These are phyloP conservation scores for Stephanodiscus minutulus DNA, from an alignment of 108 stramenopile species.

Conservation along the genomic window DNA sequence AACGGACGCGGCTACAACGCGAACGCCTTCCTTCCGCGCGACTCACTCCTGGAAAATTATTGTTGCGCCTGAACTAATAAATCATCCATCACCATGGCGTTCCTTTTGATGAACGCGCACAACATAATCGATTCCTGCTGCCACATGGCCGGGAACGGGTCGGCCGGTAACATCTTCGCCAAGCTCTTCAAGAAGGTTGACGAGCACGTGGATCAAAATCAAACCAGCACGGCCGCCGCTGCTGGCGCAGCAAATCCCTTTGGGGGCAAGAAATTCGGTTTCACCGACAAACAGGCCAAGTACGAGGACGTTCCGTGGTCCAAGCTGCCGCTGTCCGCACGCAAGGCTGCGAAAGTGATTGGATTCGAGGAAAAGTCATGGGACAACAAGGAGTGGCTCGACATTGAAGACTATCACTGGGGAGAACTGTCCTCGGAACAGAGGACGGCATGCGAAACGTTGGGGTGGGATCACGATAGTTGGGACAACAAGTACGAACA, in stretches of 20 bases:
- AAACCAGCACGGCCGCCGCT: slow-evolving; percentile 3
- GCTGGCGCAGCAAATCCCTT: slow-evolving; percentile 1
- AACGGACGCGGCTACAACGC: too few relatives aligned
- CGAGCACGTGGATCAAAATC: slow-evolving; percentile 12
- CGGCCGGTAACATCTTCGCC: slow-evolving; percentile 17
- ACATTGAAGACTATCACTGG: slow-evolving; percentile 52
- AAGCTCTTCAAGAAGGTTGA: slow-evolving; percentile 28
- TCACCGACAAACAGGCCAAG: slow-evolving; percentile 58
- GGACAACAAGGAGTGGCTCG: slow-evolving; percentile 44
- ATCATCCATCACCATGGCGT: slow-evolving; percentile 29
- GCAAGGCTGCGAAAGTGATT: slow-evolving; percentile 53
- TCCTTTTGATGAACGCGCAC: slow-evolving; percentile 19
- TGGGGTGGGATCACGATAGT: slow-evolving; percentile 61
- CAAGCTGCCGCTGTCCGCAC: slow-evolving; percentile 49
- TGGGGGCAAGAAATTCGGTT: slow-evolving; percentile 11
- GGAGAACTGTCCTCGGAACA: slow-evolving; percentile 55
- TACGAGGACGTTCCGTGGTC: slow-evolving; percentile 49
- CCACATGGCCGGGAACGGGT: slow-evolving; percentile 18
- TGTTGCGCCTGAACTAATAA: too few relatives aligned
- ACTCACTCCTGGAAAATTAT: too few relatives aligned
- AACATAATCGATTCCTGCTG: slow-evolving; percentile 38
- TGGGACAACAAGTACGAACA: slow-evolving; percentile 66
- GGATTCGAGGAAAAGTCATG: slow-evolving; percentile 53
- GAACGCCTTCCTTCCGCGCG: too few relatives aligned
- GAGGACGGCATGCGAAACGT: slow-evolving; percentile 34